Percentiles rank a stretch among this genome's conserved stretches.
These are phyloP conservation scores for Pelargonium fulgidum DNA, from an alignment of 441 rosid genomes.

Conservation along the genomic window DNA sequence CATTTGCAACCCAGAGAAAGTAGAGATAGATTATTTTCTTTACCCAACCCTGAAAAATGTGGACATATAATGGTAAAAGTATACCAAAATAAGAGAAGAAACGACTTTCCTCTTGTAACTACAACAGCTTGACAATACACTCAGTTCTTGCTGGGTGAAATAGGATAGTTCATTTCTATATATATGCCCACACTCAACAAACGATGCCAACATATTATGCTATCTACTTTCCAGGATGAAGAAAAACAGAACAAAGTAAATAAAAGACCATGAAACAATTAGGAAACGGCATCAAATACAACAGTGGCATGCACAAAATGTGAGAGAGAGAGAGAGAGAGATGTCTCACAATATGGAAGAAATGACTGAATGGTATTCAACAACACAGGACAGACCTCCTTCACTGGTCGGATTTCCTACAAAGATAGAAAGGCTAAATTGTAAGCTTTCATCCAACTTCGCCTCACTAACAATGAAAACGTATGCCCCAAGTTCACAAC, in stretches of 20 bases:
- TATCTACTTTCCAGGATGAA: not conserved
- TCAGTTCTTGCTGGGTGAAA: not conserved
- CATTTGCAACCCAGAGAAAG: too few relatives aligned
- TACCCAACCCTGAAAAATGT: too few relatives aligned
- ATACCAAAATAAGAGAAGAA: too few relatives aligned
- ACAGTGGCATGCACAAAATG: not conserved
- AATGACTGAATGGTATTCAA: conserved; percentile 75
- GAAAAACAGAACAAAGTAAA: not conserved
- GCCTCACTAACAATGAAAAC: conserved; percentile 8
- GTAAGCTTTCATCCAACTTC: not conserved
- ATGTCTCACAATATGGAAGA: conserved; percentile 82
- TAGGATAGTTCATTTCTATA: not conserved
- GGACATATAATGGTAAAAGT: too few relatives aligned
- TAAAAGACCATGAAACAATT: not conserved
- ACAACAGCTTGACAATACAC: not conserved
- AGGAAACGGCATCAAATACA: not conserved
- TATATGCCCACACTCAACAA: not conserved
- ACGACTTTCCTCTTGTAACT: too few relatives aligned
- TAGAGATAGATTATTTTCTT: too few relatives aligned
- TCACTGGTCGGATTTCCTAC: conserved; percentile 81
- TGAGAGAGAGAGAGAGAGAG: not conserved
- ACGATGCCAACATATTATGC: not conserved
- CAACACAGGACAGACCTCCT: conserved; percentile 80
- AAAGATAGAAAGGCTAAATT: conserved; percentile 15
- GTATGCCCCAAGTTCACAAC: conserved; percentile 12